These are phyloP conservation scores for Solanum clarkiae DNA, from an alignment of 257 asterid genomes.

Conservation along the genomic window DNA sequence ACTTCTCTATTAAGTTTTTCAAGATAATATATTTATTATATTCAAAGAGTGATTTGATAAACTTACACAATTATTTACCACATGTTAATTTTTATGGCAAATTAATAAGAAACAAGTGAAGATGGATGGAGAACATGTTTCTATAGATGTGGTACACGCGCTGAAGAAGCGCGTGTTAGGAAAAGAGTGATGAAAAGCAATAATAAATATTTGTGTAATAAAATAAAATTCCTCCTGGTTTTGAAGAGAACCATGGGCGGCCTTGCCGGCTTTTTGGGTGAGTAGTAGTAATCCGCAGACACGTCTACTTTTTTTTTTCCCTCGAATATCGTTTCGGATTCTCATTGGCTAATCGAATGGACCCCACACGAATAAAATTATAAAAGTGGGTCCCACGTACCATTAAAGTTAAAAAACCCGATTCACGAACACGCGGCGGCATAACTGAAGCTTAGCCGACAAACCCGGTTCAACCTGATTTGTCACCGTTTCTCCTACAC, in stretches of 20 bases:
- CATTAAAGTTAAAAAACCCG: not conserved
- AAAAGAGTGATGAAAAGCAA: not conserved
- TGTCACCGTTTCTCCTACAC: not conserved
- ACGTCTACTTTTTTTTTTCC: not conserved
- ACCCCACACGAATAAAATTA: not conserved
- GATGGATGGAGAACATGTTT: too few relatives aligned
- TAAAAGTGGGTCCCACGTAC: not conserved
- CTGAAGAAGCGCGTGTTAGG: too few relatives aligned
- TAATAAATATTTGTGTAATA: not conserved
- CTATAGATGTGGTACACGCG: too few relatives aligned
- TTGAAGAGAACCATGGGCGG: not conserved
- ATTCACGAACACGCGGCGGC: not conserved
- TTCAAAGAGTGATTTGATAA: too few relatives aligned
- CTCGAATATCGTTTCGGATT: not conserved
- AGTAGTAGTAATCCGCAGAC: not conserved
- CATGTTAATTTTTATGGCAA: too few relatives aligned
- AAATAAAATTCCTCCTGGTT: not conserved
- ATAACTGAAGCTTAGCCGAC: not conserved
- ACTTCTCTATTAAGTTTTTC: too few relatives aligned
- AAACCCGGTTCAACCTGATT: not conserved
- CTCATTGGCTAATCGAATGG: not conserved
- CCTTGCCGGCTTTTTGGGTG: not conserved
- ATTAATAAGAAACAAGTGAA: too few relatives aligned
- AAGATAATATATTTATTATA: too few relatives aligned
- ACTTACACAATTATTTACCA: too few relatives aligned